Conservation (phyloP, 2,329 filamentous ascomycete species). For the Pestalotiopsis sp. region DNA sequence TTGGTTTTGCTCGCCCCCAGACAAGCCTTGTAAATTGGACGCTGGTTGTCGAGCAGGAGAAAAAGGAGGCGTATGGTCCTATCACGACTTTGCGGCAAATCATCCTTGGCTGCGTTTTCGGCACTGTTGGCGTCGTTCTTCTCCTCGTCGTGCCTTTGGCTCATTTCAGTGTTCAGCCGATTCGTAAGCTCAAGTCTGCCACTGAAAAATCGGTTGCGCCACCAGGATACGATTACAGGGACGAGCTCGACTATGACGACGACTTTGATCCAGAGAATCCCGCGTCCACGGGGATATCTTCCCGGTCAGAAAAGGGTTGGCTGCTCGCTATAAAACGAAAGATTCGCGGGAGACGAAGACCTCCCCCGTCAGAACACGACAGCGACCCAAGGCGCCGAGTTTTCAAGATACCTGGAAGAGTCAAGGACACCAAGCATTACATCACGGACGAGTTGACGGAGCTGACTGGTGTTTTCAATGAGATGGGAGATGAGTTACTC, state of each 20-base stretch:
- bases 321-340: constrained; percentile 39
- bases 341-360: constrained; percentile 34
- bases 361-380: constrained; percentile 32
- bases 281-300: constrained; percentile 23
- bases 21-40: constrained; percentile 79
- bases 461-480: constrained; percentile 83
- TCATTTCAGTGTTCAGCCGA: constrained; percentile 80
- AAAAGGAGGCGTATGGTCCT: constrained; percentile 73
- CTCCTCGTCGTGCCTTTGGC: constrained; percentile 77
- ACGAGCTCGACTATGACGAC: constrained; percentile 50
- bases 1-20: constrained; percentile 76
- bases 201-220: constrained; percentile 75
- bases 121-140: constrained; percentile 73
- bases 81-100: constrained; percentile 78
- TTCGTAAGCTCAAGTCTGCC: constrained; percentile 73
- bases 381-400: constrained; percentile 49
- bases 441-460: constrained; percentile 87
- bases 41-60: constrained; percentile 76
- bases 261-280: constrained; percentile 31
- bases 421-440: constrained; percentile 73
- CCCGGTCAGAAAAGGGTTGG: constrained; percentile 46
- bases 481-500: constrained; percentile 88
- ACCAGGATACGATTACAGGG: constrained; percentile 54
- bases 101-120: constrained; percentile 82
- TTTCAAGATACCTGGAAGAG: constrained; percentile 85